These are phyloP conservation scores for Entrophospora sp. DNA, from an alignment of 192 early-diverging fungal genomes.

Conservation along the genomic window DNA sequence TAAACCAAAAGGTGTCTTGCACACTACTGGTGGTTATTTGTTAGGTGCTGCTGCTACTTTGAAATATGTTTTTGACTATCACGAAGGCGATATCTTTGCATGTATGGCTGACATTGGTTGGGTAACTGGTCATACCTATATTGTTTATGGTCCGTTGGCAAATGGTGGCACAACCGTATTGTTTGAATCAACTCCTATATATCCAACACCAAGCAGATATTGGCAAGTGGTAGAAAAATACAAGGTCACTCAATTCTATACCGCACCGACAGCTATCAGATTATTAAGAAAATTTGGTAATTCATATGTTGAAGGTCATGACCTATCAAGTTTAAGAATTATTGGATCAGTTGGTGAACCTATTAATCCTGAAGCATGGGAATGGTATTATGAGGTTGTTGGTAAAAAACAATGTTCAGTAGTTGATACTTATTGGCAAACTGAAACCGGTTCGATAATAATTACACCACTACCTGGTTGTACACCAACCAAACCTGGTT, in stretches of 20 bases:
- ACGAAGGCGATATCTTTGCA: slow-evolving; percentile 78
- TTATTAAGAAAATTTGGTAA: slow-evolving; percentile 86
- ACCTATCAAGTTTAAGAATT: slow-evolving; percentile 76
- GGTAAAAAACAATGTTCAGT: slow-evolving; percentile 81
- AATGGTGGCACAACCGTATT: slow-evolving; percentile 86
- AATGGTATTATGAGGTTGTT: slow-evolving; percentile 92
- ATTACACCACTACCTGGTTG: slow-evolving; percentile 87
- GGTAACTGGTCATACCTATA: slow-evolving; percentile 85
- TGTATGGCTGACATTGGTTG: slow-evolving; percentile 96
- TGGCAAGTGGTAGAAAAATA: slow-evolving; percentile 81
- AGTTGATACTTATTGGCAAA: slow-evolving; percentile 95
- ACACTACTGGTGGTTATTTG: slow-evolving; percentile 93
- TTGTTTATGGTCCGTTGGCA: slow-evolving; percentile 84
- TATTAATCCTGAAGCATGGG: slow-evolving; percentile 96
- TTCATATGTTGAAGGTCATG: slow-evolving; percentile 63
- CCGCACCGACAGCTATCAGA: slow-evolving; percentile 95
- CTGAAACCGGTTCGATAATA: slow-evolving; percentile 91
- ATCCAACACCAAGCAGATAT: slow-evolving; percentile 76
- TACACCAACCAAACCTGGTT: slow-evolving; percentile 85
- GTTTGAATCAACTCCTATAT: slow-evolving; percentile 92
- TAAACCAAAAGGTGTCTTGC: slow-evolving; percentile 88
- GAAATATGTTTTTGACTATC: slow-evolving; percentile 94
- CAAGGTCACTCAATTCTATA: slow-evolving; percentile 96
- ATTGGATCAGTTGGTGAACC: slow-evolving; percentile 96
- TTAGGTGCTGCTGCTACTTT: slow-evolving; percentile 76